Evolutionary conservation across 2,329 filamentous ascomycete species (phyloP).

Genomic region (Aspergillus sp.): DNA sequence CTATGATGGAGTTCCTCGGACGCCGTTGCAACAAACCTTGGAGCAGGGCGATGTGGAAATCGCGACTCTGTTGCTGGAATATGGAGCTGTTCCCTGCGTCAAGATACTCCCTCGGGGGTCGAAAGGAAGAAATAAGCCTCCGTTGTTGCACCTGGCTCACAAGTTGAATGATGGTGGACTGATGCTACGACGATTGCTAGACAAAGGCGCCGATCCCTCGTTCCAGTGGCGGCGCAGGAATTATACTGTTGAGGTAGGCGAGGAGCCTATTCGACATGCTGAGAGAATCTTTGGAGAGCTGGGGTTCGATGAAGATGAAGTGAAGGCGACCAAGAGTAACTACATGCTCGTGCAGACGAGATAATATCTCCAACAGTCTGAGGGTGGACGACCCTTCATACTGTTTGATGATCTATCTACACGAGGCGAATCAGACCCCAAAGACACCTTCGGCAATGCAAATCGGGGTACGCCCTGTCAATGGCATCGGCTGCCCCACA

Average conservation of each 20-base stretch:
- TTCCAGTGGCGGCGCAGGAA: background rate
- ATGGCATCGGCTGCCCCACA: background rate
- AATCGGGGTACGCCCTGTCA: background rate
- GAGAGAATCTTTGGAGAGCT: background rate
- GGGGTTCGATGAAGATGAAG: background rate
- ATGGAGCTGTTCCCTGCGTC: background rate
- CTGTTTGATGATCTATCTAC: too few species aligned
- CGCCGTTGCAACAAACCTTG: background rate
- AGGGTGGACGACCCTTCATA: too few species aligned
- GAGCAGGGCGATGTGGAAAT: background rate
- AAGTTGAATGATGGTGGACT: background rate
- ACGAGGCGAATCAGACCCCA: too few species aligned
- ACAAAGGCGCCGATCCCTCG: background rate
- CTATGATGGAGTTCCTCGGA: background rate
- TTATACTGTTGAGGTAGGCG: background rate
- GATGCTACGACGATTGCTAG: background rate
- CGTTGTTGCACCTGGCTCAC: background rate
- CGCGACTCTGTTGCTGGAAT: background rate
- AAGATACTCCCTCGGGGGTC: background rate
- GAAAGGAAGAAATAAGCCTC: background rate
- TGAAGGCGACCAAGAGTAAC: background rate
- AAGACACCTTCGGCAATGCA: background rate
- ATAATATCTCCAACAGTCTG: too few species aligned
- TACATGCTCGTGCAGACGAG: background rate
- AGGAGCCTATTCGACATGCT: background rate